Conservation (phyloP, 1,284 basidiomycete species). For the Sphaerobolus stellatus region DNA sequence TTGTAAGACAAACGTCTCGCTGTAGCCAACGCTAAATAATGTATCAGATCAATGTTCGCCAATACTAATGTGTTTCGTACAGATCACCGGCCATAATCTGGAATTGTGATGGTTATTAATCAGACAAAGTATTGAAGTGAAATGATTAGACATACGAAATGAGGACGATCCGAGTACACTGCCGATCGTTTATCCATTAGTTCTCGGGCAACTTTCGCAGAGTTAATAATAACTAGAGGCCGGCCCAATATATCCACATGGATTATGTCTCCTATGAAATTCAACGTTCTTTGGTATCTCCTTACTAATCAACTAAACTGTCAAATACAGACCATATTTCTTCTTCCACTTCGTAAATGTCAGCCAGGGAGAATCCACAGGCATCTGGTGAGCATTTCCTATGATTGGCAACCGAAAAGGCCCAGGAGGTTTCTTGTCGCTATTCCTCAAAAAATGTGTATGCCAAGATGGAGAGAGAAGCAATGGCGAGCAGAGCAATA, state of each 20-base stretch:
- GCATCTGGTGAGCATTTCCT: slow-evolving; percentile 33
- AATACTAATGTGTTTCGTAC: slow-evolving; percentile 23
- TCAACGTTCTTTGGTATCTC: slow-evolving; percentile 42
- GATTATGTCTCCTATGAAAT: slow-evolving; percentile 55
- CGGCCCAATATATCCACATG: slow-evolving; percentile 68
- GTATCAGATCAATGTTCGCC: neutral
- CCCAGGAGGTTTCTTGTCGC: slow-evolving; percentile 49
- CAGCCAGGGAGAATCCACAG: slow-evolving; percentile 42
- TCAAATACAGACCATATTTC: slow-evolving; percentile 38
- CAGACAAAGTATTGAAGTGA: neutral
- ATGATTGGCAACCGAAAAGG: slow-evolving; percentile 37
- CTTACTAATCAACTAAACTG: slow-evolving; percentile 43
- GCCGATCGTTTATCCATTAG: slow-evolving; percentile 65
- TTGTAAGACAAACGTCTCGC: neutral
- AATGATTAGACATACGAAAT: slow-evolving; percentile 28
- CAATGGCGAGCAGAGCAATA: too few relatives aligned
- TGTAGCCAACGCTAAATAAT: neutral
- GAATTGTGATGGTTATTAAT: neutral
- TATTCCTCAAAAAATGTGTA: too few relatives aligned
- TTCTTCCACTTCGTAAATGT: slow-evolving; percentile 47
- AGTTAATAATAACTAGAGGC: slow-evolving; percentile 64
- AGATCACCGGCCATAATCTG: slow-evolving; percentile 60
- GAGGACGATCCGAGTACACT: slow-evolving; percentile 71
- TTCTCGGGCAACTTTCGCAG: slow-evolving; percentile 54
- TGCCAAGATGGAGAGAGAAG: too few relatives aligned